These are phyloP conservation scores for Tilletia caries DNA, from an alignment of 1,284 basidiomycete species.

Conservation along the genomic window DNA sequence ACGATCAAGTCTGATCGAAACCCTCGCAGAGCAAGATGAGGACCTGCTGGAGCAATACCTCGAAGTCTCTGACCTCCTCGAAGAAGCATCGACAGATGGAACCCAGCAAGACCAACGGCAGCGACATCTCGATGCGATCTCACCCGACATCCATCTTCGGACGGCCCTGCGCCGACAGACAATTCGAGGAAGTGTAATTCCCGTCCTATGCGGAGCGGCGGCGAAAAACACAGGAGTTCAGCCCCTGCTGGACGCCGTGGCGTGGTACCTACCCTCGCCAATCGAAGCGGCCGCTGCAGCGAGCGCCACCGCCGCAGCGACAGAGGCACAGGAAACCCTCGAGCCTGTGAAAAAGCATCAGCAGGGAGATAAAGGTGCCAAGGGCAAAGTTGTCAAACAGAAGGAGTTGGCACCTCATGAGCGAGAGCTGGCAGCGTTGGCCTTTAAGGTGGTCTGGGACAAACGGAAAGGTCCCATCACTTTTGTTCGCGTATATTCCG, in stretches of 20 bases:
- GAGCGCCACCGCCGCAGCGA: background rate
- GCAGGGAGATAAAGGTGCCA: constrained; percentile 24
- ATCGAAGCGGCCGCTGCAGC: constrained; percentile 35
- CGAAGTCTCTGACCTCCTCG: constrained; percentile 6
- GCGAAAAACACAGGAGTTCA: constrained; percentile 77
- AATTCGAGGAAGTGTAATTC: constrained; percentile 66
- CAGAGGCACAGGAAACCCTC: background rate
- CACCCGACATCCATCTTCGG: constrained; percentile 16
- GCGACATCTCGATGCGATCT: background rate
- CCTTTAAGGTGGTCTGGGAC: constrained; percentile 87
- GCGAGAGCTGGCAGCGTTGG: constrained; percentile 57
- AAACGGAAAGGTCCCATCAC: constrained; percentile 82
- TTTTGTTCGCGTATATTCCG: constrained; percentile 82
- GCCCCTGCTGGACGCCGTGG: constrained; percentile 73
- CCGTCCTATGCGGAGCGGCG: constrained; percentile 78
- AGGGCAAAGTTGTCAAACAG: constrained; percentile 51
- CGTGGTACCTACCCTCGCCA: constrained; percentile 75
- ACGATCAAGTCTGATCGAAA: constrained; percentile 69
- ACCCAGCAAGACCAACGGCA: background rate
- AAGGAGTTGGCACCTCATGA: background rate
- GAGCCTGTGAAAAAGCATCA: constrained; percentile 1
- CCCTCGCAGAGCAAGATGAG: constrained; percentile 58
- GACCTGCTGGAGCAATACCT: constrained; percentile 3
- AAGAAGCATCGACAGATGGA: background rate
- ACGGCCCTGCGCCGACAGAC: constrained; percentile 68